Conservation (phyloP, 2,329 filamentous ascomycete genomes). For the Lachnellula subtilissima region DNA sequence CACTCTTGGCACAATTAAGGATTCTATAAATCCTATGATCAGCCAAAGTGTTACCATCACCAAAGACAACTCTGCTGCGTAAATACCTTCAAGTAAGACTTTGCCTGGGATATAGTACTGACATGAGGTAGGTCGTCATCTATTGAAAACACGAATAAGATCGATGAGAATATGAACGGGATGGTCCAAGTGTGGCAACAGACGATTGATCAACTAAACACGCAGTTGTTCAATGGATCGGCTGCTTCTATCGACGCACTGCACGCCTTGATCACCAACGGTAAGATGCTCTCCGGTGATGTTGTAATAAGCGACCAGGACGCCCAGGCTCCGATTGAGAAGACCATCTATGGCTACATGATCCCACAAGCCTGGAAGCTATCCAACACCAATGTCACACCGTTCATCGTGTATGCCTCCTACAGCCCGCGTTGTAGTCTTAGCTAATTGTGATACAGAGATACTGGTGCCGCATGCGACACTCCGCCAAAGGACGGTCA, state of each 20-base stretch:
- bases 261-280: constrained; percentile 25
- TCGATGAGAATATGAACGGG: neutral
- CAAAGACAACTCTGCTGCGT: neutral
- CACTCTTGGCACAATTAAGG: neutral
- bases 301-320: neutral
- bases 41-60: neutral
- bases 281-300: constrained; percentile 27
- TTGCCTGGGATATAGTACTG: neutral
- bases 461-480: neutral
- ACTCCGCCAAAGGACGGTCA: neutral
- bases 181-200: neutral
- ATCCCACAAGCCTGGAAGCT: constrained; percentile 32
- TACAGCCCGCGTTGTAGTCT: neutral
- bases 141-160: neutral
- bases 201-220: neutral
- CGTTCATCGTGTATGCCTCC: constrained; percentile 33
- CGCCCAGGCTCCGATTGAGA: constrained; percentile 15
- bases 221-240: constrained; percentile 25
- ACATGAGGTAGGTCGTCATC: neutral
- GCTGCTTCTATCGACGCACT: constrained; percentile 23
- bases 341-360: constrained; percentile 30
- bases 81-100: neutral
- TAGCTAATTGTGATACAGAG: neutral
- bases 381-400: constrained; percentile 17
- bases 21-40: neutral